These are phyloP conservation scores for Forsythia viridissima DNA, from an alignment of 257 asterid genomes.

Conservation along the genomic window DNA sequence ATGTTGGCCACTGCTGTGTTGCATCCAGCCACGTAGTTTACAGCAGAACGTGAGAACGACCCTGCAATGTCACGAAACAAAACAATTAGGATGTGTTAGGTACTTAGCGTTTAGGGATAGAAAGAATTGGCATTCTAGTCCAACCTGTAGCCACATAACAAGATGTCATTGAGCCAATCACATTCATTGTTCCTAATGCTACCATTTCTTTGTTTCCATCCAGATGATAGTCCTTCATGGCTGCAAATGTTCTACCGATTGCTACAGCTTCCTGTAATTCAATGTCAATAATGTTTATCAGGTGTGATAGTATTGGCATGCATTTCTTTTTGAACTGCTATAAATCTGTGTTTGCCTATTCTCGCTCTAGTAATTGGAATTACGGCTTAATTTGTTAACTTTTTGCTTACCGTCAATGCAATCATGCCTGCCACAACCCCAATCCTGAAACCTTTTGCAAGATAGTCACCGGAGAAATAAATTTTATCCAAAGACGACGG, in stretches of 20 bases:
- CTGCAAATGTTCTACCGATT: conserved; percentile 77
- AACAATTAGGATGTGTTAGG: background rate
- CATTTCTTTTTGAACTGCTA: background rate
- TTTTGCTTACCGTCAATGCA: conserved; percentile 57
- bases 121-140: background rate
- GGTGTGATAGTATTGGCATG: background rate
- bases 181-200: conserved; percentile 74
- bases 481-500: conserved; percentile 56
- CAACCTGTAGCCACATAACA: conserved; percentile 76
- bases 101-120: background rate
- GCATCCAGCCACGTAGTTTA: conserved; percentile 72
- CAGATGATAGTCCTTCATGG: conserved; percentile 69
- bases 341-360: background rate
- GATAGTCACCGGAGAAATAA: conserved; percentile 56
- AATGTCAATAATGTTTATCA: background rate
- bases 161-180: conserved; percentile 73
- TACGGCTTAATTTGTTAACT: background rate
- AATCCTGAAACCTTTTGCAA: conserved; percentile 57
- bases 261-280: conserved; percentile 74
- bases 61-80: conserved; percentile 19
- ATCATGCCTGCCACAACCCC: conserved; percentile 64
- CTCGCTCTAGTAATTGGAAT: too few species aligned
- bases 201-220: conserved; percentile 87
- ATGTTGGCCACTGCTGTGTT: conserved; percentile 70
- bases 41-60: conserved; percentile 49